Base-by-base conservation (phyloP, 2,329 filamentous ascomycete species). In the Penicillium sp. region DNA sequence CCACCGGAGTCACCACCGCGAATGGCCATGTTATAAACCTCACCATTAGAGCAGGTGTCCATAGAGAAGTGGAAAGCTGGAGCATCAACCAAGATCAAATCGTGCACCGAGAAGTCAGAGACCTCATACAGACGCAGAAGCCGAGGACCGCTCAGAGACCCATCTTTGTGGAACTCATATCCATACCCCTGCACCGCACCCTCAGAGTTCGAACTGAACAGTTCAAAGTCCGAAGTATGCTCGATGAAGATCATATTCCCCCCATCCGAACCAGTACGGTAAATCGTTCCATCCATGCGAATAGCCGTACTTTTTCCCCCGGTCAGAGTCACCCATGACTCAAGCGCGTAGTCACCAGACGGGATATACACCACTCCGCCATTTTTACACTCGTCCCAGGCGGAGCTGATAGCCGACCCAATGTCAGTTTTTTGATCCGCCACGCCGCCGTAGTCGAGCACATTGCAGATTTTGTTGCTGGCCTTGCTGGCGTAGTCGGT, bases 1-100 rank as follows among this genome's bases (percentile, higher is more conserved):
- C 79, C 80, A 41, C 80, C 80, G 52, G 68, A 64, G 49, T 82
- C 72, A 3, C 73, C 80, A 37, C 80, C 80, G 4, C 79, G 77
- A 49, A 84, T 79, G 7, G 76, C 77, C 74, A 83, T 75, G 55
- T 83, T 83, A 65, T 82, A 83, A 3, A 81, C 64, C 61, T 83
- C 80, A 10, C 80, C 80, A 58, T 79, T 77, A 13, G 69, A 68
- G 62, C 76, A 80, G 4, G 75, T 80, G 54, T 81, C 78, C 49
- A 83, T 59, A 8, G 69, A 70, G 44, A 82, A 75, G 59, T 83
- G 80, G 65, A 80, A 81, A 12, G 73, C 61, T 3, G 79, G 79
- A 1, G 78, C 67, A 59, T 82, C 79, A 3, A 79, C 76, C 3
- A 81, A 69, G 6, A 69, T 64, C 29, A 82, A 60, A 58, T 81